A percentile compares a stretch with the other conserved stretches of the same genome.
Conservation (phyloP, 2,329 filamentous ascomycete genomes). For the Eutypa lata region DNA sequence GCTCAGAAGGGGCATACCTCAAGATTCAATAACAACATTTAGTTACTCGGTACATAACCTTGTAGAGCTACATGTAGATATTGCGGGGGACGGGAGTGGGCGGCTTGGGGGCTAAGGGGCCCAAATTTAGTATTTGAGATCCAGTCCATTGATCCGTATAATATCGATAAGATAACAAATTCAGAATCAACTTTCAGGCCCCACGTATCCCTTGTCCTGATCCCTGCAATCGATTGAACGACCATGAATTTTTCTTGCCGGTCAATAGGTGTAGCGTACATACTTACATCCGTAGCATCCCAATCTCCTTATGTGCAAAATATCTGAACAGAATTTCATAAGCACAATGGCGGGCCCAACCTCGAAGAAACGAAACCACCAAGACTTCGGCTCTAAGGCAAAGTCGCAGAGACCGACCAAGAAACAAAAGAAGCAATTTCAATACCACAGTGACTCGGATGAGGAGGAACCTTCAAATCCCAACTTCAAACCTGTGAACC, state of each 20-base stretch:
- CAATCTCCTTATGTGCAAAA: no score
- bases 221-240: not conserved
- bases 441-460: slow-evolving; percentile 53
- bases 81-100: no score
- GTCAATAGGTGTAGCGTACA: not conserved
- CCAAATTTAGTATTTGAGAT: no score
- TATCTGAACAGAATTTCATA: not conserved
- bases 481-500: slow-evolving; percentile 49
- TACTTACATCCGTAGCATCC: no score
- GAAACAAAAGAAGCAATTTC: slow-evolving; percentile 46
- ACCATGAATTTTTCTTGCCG: not conserved
- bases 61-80: no score
- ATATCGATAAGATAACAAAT: not conserved
- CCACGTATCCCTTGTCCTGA: not conserved
- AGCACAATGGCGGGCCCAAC: slow-evolving; percentile 22
- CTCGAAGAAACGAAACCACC: slow-evolving; percentile 25
- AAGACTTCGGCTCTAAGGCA: slow-evolving; percentile 22
- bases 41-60: no score
- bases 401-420: slow-evolving; percentile 43
- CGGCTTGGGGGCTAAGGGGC: no score
- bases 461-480: slow-evolving; percentile 35
- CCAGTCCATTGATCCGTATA: no score
- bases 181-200: no score
- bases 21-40: no score
- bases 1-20: no score